These are phyloP conservation scores for Pachysolen tannophilus DNA, from an alignment of 805 yeast species.

Conservation along the genomic window DNA sequence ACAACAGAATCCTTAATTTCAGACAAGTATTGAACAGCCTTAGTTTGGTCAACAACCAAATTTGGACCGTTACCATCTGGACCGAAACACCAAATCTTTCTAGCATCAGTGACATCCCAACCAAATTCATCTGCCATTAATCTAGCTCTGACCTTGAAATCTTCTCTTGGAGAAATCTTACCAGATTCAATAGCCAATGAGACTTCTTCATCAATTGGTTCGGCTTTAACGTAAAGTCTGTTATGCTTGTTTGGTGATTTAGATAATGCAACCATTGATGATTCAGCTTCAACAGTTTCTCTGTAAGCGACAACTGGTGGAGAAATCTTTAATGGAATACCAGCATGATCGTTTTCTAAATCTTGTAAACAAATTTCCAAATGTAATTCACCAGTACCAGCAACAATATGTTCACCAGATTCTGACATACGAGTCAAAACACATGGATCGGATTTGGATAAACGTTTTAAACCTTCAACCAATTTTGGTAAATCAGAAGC, in stretches of 20 bases:
- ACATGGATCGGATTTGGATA: constrained; percentile 99
- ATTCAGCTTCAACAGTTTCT: constrained; percentile 93
- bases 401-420: constrained; percentile 99
- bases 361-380: constrained; percentile 95
- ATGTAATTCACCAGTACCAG: constrained; percentile 99
- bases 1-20: constrained; percentile 99
- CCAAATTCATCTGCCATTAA: constrained; percentile 97
- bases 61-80: constrained; percentile 99
- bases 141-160: constrained; percentile 99
- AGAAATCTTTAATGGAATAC: constrained; percentile 95
- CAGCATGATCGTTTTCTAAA: constrained; percentile 98
- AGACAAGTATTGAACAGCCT: constrained; percentile 98
- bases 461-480: constrained; percentile 99
- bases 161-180: constrained; percentile 90
- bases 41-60: constrained; percentile 98
- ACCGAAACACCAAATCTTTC: constrained; percentile 99
- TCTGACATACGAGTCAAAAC: constrained; percentile 80
- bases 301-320: constrained; percentile 98
- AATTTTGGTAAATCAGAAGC: constrained; percentile 99
- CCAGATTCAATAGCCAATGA: constrained; percentile 89
- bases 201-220: constrained; percentile 92
- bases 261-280: constrained; percentile 93
- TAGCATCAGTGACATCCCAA: constrained; percentile 99
- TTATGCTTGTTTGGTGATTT: constrained; percentile 99
- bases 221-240: constrained; percentile 98